A percentile compares a stretch with the other conserved stretches of the same genome.
These are phyloP conservation scores for Rehmannia glutinosa DNA, from an alignment of 257 asterid genomes.

Conservation along the genomic window DNA sequence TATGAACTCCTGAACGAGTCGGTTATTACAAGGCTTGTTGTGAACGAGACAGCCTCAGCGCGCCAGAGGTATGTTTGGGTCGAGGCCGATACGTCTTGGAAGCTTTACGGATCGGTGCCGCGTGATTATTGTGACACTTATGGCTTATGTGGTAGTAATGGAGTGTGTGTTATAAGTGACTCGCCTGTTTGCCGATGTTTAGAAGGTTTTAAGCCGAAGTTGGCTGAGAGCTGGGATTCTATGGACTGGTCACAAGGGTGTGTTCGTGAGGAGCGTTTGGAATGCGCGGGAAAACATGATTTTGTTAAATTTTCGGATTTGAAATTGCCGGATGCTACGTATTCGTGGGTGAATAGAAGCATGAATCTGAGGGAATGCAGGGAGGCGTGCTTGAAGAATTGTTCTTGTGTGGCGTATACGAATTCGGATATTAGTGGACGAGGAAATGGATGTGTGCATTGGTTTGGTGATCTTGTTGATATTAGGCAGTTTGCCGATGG, in stretches of 20 bases:
- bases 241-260: constrained; percentile 51
- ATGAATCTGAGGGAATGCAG: constrained; percentile 37
- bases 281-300: constrained; percentile 30
- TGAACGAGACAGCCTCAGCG: constrained; percentile 22
- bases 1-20: constrained; percentile 26
- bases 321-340: constrained; percentile 33
- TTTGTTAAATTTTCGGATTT: constrained; percentile 30
- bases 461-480: constrained; percentile 34
- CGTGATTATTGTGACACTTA: constrained; percentile 37
- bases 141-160: constrained; percentile 37
- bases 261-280: constrained; percentile 24
- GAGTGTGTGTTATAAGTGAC: constrained; percentile 26
- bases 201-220: constrained; percentile 35
- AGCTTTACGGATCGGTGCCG: constrained; percentile 27
- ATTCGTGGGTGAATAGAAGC: constrained; percentile 28
- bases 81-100: constrained; percentile 31
- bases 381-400: constrained; percentile 27
- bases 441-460: constrained; percentile 39
- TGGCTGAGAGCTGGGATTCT: constrained; percentile 25
- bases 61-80: constrained; percentile 34
- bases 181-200: constrained; percentile 44
- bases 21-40: constrained; percentile 24
- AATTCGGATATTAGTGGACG: constrained; percentile 20
- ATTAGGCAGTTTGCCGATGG: constrained; percentile 12
- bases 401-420: constrained; percentile 38